Evolutionary conservation across 2,329 filamentous ascomycete genomes (phyloP), one percentile per base, ranked within the genome.

Genomic region (Westerdykella ornata): DNA sequence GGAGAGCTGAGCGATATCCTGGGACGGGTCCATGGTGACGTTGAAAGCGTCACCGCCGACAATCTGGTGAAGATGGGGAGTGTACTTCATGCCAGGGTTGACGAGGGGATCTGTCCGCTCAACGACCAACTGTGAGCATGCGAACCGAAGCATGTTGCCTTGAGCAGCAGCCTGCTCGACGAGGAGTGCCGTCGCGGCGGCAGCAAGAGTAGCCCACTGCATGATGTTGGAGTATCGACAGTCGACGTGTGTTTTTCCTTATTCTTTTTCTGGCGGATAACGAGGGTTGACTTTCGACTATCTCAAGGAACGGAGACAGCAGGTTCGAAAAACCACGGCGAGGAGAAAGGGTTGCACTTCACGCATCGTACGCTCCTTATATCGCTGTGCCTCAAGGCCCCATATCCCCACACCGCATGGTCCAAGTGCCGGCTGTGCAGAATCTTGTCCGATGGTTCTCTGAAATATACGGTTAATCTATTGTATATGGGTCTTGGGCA

Each of bases 21-120:
- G 46, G 12, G 37, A 29, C 3, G 59, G 59, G 38, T 63, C 57
- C 59, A 63, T 63, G 35, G 56, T 60, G 32, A 63, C 43, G 40
- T 62, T 63, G 57, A 62, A 62, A 11, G 52, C 38, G 45, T 63
- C 52, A 17, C 59, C 59, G 46, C 57, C 57, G 16, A 62, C 59
- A 28, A 63, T 60, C 48, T 63, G 58, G 37, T 63, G 59, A 42
- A 63, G 51, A 59, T 63, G 59, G 4, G 59, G 59, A 22, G 59
- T 63, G 49, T 56, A 63, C 40, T 57, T 60, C 48, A 60, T 57
- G 22, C 59, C 58, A 2, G 58, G 59, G 42, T 63, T 62, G 46
- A 62, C 58, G 22, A 61, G 50, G 31, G 59, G 59, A 47, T 62
- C 59, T 15, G 54, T 57, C 38, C 59, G 53, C 43, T 63, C 59